These are phyloP conservation scores for Lipomyces sp. DNA, from an alignment of 805 yeast genomes.

Conservation along the genomic window DNA sequence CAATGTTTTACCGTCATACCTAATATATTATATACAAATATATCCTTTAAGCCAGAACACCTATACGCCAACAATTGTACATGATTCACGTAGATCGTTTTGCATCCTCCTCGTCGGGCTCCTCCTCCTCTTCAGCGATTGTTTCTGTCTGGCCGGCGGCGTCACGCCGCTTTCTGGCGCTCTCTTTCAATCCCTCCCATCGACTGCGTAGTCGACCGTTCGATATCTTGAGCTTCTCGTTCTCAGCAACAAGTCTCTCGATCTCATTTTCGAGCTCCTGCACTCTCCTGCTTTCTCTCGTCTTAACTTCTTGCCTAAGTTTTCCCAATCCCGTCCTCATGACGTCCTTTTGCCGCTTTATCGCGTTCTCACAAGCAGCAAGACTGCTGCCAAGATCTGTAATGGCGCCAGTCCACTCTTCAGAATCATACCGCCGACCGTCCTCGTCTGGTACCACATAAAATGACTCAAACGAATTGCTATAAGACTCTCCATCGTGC, in stretches of 20 bases:
- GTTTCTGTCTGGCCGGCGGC: background rate
- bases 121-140: slow-evolving; percentile 12
- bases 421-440: background rate
- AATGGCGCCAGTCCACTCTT: background rate
- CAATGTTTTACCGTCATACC: background rate
- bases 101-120: slow-evolving; percentile 16
- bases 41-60: background rate
- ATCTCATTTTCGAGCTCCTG: slow-evolving; percentile 48
- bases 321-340: slow-evolving; percentile 43
- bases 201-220: slow-evolving; percentile 58
- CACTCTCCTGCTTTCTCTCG: slow-evolving; percentile 47
- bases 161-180: slow-evolving; percentile 58
- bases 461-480: slow-evolving; percentile 34
- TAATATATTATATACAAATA: background rate
- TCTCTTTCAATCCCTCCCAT: slow-evolving; percentile 70
- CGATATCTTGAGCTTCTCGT: slow-evolving; percentile 56
- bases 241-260: slow-evolving; percentile 49
- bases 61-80: background rate
- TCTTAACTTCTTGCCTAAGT: slow-evolving; percentile 48
- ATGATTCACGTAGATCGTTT: background rate
- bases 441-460: slow-evolving; percentile 44
- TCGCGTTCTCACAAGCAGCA: slow-evolving; percentile 43
- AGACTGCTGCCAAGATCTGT: slow-evolving; percentile 13
- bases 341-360: slow-evolving; percentile 43
- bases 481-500: slow-evolving; percentile 1